phyloP scores from a whole-genome alignment of 257 asterid genomes.

The Ilex aquifolium region DNA sequence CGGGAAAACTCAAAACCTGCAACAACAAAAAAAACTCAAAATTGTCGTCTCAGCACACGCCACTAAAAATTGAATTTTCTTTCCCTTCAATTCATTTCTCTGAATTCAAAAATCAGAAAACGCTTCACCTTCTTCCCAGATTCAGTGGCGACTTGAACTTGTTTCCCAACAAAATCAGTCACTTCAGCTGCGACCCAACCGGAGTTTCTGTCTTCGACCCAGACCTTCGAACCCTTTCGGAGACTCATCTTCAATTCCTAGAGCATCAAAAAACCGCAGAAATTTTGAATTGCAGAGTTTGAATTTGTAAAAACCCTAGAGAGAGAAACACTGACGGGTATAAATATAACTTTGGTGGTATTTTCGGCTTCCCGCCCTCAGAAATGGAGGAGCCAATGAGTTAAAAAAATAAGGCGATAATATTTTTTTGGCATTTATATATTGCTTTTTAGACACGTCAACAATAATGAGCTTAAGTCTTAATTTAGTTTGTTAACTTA shows the following conservation, averaged over 20 bases:
- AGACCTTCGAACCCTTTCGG: conserved; percentile 73
- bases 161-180: conserved; percentile 56
- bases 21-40: neutral
- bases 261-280: conserved; percentile 6
- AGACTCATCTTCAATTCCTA: conserved; percentile 46
- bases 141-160: conserved; percentile 63
- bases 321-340: neutral
- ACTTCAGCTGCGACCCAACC: conserved; percentile 88
- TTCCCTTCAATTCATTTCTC: neutral
- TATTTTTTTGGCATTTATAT: too few species aligned
- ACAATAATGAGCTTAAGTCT: too few species aligned
- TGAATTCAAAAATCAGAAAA: neutral
- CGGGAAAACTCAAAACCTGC: conserved; percentile 61
- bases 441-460: too few species aligned
- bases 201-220: conserved; percentile 76
- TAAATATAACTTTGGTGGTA: conserved; percentile 1
- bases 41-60: conserved; percentile 3
- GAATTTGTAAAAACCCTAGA: conserved; percentile 46
- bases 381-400: neutral
- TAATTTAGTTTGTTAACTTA: too few species aligned
- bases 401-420: too few species aligned
- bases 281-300: neutral
- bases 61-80: neutral
- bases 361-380: conserved; percentile 76
- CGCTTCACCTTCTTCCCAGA: conserved; percentile 63